These are phyloP conservation scores for Auricularia sp. DNA, from an alignment of 768 basidiomycete species.

Conservation along the genomic window DNA sequence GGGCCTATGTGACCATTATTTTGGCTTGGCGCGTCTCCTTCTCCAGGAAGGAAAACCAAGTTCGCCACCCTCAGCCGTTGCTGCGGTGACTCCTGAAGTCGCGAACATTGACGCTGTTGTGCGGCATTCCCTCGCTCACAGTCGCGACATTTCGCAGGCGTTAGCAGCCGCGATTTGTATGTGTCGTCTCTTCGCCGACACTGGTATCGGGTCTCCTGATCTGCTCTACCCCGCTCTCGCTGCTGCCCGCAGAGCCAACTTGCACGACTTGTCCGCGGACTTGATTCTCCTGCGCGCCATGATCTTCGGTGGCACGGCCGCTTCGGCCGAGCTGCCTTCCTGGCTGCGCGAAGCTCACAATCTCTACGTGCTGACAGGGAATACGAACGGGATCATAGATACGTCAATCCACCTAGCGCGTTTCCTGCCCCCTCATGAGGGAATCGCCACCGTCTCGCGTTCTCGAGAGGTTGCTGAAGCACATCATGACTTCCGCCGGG, in stretches of 20 bases:
- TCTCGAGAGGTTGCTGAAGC: neutral
- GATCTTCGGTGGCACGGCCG: neutral
- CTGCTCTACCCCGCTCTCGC: neutral
- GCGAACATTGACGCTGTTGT: neutral
- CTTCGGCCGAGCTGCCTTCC: neutral
- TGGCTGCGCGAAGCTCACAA: neutral
- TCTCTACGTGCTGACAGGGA: neutral
- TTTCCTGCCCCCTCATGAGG: neutral
- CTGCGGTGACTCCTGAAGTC: neutral
- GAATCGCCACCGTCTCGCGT: neutral
- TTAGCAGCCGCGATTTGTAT: neutral
- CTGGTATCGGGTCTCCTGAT: neutral
- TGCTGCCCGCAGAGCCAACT: neutral
- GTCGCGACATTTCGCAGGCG: neutral
- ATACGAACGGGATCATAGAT: neutral
- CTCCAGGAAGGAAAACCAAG: neutral
- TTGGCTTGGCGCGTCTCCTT: neutral
- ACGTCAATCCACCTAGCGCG: neutral
- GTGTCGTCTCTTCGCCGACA: neutral
- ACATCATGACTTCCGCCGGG: neutral
- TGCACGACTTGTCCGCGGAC: neutral
- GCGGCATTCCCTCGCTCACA: neutral
- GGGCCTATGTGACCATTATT: neutral
- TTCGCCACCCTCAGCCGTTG: neutral
- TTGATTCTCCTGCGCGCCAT: neutral